Conservation (phyloP, 2,329 filamentous ascomycete genomes). For the Pseudofabraea citricarpa region DNA sequence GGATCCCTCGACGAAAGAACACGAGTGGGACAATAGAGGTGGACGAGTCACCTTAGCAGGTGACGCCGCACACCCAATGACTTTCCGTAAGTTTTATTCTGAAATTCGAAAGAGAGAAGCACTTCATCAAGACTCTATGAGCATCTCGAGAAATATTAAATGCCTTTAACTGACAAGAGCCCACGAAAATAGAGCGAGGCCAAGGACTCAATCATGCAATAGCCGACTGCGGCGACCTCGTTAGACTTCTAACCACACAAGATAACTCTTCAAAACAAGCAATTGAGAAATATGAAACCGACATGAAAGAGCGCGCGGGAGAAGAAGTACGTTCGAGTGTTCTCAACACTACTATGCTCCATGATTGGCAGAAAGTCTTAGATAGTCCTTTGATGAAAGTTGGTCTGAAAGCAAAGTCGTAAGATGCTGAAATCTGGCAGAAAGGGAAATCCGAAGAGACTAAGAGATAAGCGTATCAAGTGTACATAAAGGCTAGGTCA, state of each 20-base stretch:
- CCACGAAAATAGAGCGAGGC: slow-evolving; percentile 45
- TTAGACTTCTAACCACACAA: slow-evolving; percentile 10
- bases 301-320: slow-evolving; percentile 39
- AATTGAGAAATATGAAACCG: slow-evolving; percentile 36
- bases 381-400: slow-evolving; percentile 24
- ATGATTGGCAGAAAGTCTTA: slow-evolving; percentile 32
- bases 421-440: no score
- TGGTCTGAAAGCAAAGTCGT: slow-evolving; percentile 7
- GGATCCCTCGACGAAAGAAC: slow-evolving; percentile 26
- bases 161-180: no score
- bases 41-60: slow-evolving; percentile 29
- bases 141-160: no score
- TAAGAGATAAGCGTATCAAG: no score
- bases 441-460: no score
- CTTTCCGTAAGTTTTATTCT: slow-evolving; percentile 27
- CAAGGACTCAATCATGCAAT: slow-evolving; percentile 45
- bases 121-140: no score
- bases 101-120: no score
- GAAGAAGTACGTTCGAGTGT: slow-evolving; percentile 39
- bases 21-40: slow-evolving; percentile 27
- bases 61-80: slow-evolving; percentile 32
- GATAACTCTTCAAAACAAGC: slow-evolving; percentile 21
- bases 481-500: no score
- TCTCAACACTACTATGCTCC: slow-evolving; percentile 39
- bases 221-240: slow-evolving; percentile 36